Evolutionary conservation across 164 flowering plant species (phyloP), one percentile per base, ranked within the genome.

Genomic region (Tetrastigma voinierianum): DNA sequence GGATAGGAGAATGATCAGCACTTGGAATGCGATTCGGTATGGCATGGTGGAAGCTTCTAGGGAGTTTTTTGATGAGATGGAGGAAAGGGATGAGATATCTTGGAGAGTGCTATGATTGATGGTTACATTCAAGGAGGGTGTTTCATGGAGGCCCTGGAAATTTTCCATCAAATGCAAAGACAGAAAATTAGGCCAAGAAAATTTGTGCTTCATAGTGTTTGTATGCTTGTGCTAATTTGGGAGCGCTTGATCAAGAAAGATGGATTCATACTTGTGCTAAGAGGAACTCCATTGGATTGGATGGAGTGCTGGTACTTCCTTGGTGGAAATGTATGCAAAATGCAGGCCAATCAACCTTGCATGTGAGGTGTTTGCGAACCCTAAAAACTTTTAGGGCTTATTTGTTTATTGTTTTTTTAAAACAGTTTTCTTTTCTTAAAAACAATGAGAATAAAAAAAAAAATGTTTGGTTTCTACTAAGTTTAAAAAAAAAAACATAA

Each of bases 21-120:
- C 86, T 4, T 86, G 87, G 86, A 83, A 86, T 68, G 78, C 65
- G 2, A 80, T 80, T 74, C 55, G 59, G 61, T 61, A 72, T 74
- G 83, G 84, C 20, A 32, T 59, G 74, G 51, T 80, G 68, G 77
- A 74, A n/a, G 70, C 60, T 6, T 85, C 91, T 1, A 47, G 73
- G 18, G 52, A 60, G 21, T 14, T 81, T 54, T 87, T 83, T 61
- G 65, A 75, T 61, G 72, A 63, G 15, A 83, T 85, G 86, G 65
- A 72, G 19, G 64, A 62, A 43, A 82, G 67, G 61, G 82, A 85
- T 73, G 87, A 80, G 10, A 68, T 85, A 2, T 76, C 88, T 59
- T 86, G 92, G 92, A 87, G n/a, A n/a, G 88, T 67, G 83, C 88
- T 0, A 87, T 87, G 75, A 82, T 87, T 15, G 85, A 80, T 67